A percentile compares a stretch with the other conserved stretches of the same genome.
These are phyloP conservation scores for Alternaria sp. DNA, from an alignment of 2,329 filamentous ascomycete genomes.

Conservation along the genomic window DNA sequence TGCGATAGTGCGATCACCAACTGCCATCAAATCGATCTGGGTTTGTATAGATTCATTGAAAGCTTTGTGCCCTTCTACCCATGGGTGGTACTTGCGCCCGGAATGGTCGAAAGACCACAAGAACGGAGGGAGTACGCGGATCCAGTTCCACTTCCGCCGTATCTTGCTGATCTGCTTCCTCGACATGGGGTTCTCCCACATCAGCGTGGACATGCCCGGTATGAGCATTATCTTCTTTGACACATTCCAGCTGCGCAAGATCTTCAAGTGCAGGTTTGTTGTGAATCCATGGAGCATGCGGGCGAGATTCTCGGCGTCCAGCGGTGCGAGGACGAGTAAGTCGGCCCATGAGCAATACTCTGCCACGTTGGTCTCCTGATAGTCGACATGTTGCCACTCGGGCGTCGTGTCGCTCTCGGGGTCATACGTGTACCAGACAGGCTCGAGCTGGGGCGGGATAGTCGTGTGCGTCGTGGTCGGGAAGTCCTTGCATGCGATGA, in stretches of 20 bases:
- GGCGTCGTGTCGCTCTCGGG: constrained; percentile 22
- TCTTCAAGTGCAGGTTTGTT: constrained; percentile 79
- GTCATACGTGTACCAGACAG: constrained; percentile 40
- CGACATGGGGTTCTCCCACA: constrained; percentile 91
- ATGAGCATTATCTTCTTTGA: constrained; percentile 85
- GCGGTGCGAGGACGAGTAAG: constrained; percentile 80
- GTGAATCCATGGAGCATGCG: constrained; percentile 87
- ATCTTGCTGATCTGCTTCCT: constrained; percentile 87
- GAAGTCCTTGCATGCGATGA: constrained; percentile 39
- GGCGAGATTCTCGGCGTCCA: constrained; percentile 82
- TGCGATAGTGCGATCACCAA: constrained; percentile 70
- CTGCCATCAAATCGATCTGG: constrained; percentile 74
- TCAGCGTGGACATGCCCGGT: constrained; percentile 84
- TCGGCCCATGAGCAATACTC: constrained; percentile 88
- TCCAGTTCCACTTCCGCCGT: constrained; percentile 83
- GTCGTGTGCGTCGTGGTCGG: constrained; percentile 27
- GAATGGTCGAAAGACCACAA: constrained; percentile 76
- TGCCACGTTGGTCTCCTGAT: constrained; percentile 60
- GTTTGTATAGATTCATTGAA: constrained; percentile 78
- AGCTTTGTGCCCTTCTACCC: constrained; percentile 67
- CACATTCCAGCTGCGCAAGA: constrained; percentile 84
- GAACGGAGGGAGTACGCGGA: constrained; percentile 79
- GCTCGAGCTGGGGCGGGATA: constrained; percentile 35
- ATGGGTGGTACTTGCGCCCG: constrained; percentile 58
- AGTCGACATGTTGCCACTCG: constrained; percentile 34